Percentiles rank a stretch among this genome's conserved stretches.
Evolutionary conservation across 179 eudicot species (phyloP).

Genomic region (Vitellaria paradoxa): DNA sequence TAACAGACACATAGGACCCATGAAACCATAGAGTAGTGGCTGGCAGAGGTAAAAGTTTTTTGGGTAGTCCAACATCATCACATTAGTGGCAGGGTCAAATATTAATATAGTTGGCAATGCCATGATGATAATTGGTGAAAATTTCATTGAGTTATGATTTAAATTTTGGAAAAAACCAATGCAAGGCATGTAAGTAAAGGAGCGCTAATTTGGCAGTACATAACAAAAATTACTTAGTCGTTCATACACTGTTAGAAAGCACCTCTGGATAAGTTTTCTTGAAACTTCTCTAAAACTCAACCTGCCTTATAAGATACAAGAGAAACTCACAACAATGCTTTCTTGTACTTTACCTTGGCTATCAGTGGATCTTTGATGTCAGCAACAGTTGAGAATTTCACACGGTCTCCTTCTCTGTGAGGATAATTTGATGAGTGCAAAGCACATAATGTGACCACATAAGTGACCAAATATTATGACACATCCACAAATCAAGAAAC

Average conservation of each 20-base stretch:
- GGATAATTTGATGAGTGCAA: constrained; percentile 1
- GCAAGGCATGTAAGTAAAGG: background rate
- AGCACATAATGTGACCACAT: constrained; percentile 6
- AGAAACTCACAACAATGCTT: background rate
- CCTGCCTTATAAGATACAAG: background rate
- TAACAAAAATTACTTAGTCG: background rate
- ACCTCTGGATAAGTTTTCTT: background rate
- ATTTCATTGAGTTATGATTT: background rate
- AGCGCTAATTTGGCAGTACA: background rate
- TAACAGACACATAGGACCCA: background rate
- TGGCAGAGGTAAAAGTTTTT: background rate
- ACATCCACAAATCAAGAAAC: constrained; percentile 17
- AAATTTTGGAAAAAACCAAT: background rate
- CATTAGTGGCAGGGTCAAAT: background rate
- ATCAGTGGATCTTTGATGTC: constrained; percentile 83
- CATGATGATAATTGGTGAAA: background rate
- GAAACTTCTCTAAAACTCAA: background rate
- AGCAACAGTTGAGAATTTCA: constrained; percentile 59
- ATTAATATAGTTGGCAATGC: background rate
- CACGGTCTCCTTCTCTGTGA: constrained; percentile 64
- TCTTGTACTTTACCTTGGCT: constrained; percentile 46
- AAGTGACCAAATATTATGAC: background rate
- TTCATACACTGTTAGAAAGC: background rate
- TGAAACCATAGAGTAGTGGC: background rate
- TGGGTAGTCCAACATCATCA: no score